phyloP scores from a whole-genome alignment of 768 basidiomycete species.

The Multifurca ochricompacta region DNA sequence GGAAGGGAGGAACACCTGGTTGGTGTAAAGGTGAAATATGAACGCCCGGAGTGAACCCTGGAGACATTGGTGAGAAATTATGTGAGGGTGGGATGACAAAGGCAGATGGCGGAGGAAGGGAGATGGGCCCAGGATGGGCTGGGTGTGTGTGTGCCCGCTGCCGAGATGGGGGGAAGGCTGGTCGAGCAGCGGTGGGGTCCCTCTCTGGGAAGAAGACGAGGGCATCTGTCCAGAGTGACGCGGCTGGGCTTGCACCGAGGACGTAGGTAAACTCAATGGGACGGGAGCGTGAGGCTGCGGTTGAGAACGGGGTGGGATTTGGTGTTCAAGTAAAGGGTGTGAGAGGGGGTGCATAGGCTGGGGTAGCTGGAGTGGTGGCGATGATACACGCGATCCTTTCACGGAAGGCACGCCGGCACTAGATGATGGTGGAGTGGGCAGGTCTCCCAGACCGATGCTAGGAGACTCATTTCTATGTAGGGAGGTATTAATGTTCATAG shows the following conservation, averaged over 20 bases:
- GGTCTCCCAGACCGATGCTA: neutral
- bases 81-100: constrained; percentile 35
- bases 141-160: constrained; percentile 29
- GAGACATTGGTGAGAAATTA: constrained; percentile 22
- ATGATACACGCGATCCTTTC: constrained; percentile 10
- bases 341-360: constrained; percentile 1
- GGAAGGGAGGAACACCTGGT: neutral
- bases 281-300: neutral
- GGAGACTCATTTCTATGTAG: constrained; percentile 3
- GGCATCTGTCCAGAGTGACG: neutral
- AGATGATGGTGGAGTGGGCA: constrained; percentile 20
- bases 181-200: neutral
- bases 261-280: neutral
- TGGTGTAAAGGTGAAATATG: constrained; percentile 14
- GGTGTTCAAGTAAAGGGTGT: constrained; percentile 2
- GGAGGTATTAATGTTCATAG: neutral
- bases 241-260: neutral
- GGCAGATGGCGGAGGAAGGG: constrained; percentile 52
- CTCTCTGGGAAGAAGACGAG: constrained; percentile 2
- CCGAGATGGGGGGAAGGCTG: constrained; percentile 18
- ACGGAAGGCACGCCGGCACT: constrained; percentile 11
- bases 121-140: constrained; percentile 64
- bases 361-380: constrained; percentile 6
- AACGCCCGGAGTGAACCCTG: constrained; percentile 25
- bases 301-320: constrained; percentile 1